Conservation (phyloP, 306 rosid genomes). For the Biancaea sappan region DNA sequence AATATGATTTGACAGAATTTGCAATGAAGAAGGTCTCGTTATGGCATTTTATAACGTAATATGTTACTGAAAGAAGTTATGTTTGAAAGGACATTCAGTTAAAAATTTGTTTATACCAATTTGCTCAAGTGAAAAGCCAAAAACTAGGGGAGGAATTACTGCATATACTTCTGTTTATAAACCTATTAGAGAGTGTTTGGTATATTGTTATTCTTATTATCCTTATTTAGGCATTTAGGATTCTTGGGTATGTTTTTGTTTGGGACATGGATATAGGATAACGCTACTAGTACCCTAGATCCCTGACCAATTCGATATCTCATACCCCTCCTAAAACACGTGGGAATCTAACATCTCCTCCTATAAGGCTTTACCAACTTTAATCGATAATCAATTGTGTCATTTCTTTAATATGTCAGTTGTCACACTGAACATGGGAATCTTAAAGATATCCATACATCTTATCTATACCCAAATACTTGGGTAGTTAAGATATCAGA, state of each 20-base stretch:
- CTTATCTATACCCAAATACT: background rate
- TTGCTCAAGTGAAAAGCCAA: background rate
- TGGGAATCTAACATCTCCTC: background rate
- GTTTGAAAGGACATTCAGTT: slow-evolving; percentile 19
- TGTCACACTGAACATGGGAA: background rate
- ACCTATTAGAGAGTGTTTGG: background rate
- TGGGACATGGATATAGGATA: background rate
- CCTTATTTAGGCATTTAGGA: background rate
- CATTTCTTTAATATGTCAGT: background rate
- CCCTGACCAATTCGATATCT: background rate
- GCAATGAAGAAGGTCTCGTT: background rate
- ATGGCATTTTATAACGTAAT: background rate
- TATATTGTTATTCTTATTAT: background rate
- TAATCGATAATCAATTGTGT: background rate
- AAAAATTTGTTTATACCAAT: slow-evolving; percentile 5
- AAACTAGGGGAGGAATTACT: slow-evolving; percentile 10
- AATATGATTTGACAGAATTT: slow-evolving; percentile 2
- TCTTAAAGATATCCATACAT: background rate
- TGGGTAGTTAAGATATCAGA: background rate
- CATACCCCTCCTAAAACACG: background rate
- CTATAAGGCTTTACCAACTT: background rate
- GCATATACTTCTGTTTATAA: background rate
- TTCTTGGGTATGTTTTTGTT: background rate
- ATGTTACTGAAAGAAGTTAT: slow-evolving; percentile 14
- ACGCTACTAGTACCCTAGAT: background rate